Evolutionary conservation across 2,329 filamentous ascomycete species (phyloP).

Genomic region (Stenocarpella maydis): DNA sequence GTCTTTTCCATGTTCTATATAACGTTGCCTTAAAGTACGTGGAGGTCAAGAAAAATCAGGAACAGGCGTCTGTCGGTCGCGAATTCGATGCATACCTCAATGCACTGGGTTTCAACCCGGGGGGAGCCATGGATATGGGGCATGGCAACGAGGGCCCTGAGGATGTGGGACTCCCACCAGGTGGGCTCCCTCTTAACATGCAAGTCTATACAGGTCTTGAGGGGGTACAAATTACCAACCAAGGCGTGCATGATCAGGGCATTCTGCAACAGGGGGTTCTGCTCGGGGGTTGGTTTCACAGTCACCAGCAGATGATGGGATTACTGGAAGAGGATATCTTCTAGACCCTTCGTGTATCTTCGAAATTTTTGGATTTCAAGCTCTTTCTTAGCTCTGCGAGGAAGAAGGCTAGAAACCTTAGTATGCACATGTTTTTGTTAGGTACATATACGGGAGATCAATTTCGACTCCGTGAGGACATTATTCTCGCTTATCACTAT

Average conservation of each 20-base stretch:
- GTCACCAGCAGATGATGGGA: slow-evolving; percentile 49
- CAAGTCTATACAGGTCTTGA: slow-evolving; percentile 10
- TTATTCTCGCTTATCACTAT: no score
- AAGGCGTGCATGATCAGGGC: slow-evolving; percentile 23
- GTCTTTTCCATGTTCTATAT: slow-evolving; percentile 65
- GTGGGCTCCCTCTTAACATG: not conserved
- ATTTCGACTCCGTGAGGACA: no score
- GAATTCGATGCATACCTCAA: slow-evolving; percentile 61
- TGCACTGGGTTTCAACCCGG: slow-evolving; percentile 55
- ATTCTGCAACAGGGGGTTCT: slow-evolving; percentile 43
- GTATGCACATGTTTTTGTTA: no score
- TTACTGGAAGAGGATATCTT: slow-evolving; percentile 43
- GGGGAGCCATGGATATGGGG: not conserved
- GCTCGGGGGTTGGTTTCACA: slow-evolving; percentile 50
- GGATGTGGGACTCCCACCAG: not conserved
- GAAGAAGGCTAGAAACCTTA: no score
- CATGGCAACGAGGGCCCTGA: not conserved
- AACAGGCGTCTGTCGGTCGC: slow-evolving; percentile 3
- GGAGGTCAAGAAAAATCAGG: slow-evolving; percentile 45
- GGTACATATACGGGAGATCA: no score
- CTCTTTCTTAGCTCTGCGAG: not conserved
- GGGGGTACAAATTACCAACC: not conserved
- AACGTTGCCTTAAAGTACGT: slow-evolving; percentile 67
- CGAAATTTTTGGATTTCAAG: no score
- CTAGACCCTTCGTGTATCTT: not conserved